Evolutionary conservation across 2,329 filamentous ascomycete species (phyloP), one percentile per base, ranked within the genome.

Genomic region (Chaetomium globosum): DNA sequence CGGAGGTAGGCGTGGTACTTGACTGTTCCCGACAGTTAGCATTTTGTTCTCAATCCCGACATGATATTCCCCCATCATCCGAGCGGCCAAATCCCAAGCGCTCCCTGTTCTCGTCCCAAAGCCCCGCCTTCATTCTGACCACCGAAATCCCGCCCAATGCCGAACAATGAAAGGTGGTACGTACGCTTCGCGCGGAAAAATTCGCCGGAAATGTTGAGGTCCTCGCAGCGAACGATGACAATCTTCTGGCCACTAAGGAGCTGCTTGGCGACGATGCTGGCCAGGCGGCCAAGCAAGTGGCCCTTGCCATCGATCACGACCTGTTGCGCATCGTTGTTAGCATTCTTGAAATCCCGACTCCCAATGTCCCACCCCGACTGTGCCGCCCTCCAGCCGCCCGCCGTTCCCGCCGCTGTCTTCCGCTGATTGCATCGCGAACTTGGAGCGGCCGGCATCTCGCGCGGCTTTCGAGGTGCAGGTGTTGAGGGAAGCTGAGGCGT

Each of bases 141-240:
- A 28, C 46, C 23, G n/a, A 6, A 57, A 39, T 48, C 16, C 59
- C 39, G n/a, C 6, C 52, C 52, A n/a, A 43, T 43, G 49, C 33
- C 55, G 59, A 61, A 12, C 4, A 48, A 68, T 63, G 54, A 62
- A 68, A 71, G 69, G 71, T 72, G 71, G 71, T 78, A 97, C 94
- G 83, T 97, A 99, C 95, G 91, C 91, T 99, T 99, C 76, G 94
- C 89, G 83, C 95, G 93, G 91, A 99, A 99, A 92, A 99, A 99
- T 87, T 98, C 95, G 85, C 95, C 95, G 75, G 95, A 99, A 88
- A 99, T 99, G 90, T 99, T 99, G 82, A 99, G 89, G 77, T 92
- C 93, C 86, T 99, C 95, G 85, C 91, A 96, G 87, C 95, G 92
- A 81, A 99, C 95, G 76, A 99, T 86, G 78, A 98, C 94, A 81